Percentiles rank a stretch among this genome's conserved stretches.
These are phyloP conservation scores for Amauroascus niger DNA, from an alignment of 2,329 filamentous ascomycete genomes.

Conservation along the genomic window DNA sequence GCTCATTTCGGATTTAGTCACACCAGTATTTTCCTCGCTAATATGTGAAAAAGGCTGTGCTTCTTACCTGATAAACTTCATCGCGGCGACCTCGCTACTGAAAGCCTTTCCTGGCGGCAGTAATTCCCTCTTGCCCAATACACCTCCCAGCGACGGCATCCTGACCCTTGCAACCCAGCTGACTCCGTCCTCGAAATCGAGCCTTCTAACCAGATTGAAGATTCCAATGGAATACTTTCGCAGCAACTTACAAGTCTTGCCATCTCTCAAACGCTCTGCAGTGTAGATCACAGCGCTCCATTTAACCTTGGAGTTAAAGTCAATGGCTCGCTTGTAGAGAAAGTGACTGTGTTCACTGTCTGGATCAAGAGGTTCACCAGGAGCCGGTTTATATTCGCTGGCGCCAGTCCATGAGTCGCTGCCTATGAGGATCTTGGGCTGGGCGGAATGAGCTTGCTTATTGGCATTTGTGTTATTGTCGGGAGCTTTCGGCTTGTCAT, in stretches of 20 bases:
- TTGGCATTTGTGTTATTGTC: background rate
- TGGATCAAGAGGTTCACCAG: background rate
- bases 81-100: background rate
- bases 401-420: constrained; percentile 1
- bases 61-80: constrained; percentile 7
- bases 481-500: background rate
- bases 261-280: background rate
- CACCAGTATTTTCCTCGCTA: no score
- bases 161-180: constrained; percentile 9
- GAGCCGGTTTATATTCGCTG: background rate
- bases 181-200: constrained; percentile 4
- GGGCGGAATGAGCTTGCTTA: no score
- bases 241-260: background rate
- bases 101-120: background rate
- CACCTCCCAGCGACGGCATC: constrained; percentile 1
- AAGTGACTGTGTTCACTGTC: background rate
- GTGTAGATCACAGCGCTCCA: background rate
- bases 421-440: background rate
- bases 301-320: background rate
- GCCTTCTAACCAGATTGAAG: constrained; percentile 4
- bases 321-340: constrained; percentile 3
- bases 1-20: background rate
- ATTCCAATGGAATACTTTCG: constrained; percentile 3
- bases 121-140: background rate
- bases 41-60: background rate